These are phyloP conservation scores for Meripilus lineatus DNA, from an alignment of 1,284 basidiomycete genomes.

Conservation along the genomic window DNA sequence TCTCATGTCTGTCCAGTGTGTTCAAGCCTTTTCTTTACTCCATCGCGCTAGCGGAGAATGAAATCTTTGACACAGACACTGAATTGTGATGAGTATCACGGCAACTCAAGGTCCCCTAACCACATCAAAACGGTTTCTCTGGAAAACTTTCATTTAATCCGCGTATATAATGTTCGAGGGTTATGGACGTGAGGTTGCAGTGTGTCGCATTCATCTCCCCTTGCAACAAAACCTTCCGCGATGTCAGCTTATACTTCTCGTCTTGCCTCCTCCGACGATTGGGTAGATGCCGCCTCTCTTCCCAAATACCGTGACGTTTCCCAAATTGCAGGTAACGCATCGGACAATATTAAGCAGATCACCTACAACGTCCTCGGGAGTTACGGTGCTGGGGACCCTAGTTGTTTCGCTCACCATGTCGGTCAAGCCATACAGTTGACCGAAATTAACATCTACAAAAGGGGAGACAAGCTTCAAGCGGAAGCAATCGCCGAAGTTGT, in stretches of 20 bases:
- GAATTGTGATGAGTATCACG: not conserved
- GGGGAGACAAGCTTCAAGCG: slow-evolving; percentile 46
- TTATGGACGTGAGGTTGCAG: not conserved
- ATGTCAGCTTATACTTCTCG: slow-evolving; percentile 9
- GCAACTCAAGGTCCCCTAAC: not conserved
- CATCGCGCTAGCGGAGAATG: too few relatives aligned
- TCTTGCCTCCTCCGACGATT: slow-evolving; percentile 31
- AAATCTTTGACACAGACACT: not conserved
- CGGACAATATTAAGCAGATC: slow-evolving; percentile 56
- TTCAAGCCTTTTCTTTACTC: too few relatives aligned
- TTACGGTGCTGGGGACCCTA: slow-evolving; percentile 59
- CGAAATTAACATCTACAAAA: slow-evolving; percentile 47
- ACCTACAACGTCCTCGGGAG: slow-evolving; percentile 58
- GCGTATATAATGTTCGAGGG: not conserved
- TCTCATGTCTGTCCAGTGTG: too few relatives aligned
- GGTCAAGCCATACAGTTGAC: slow-evolving; percentile 54
- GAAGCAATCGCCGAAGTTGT: slow-evolving; percentile 54
- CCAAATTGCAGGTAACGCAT: slow-evolving; percentile 54
- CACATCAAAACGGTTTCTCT: not conserved
- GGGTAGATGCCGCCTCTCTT: slow-evolving; percentile 59
- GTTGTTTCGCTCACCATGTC: slow-evolving; percentile 54
- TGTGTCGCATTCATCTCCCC: not conserved
- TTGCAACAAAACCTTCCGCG: not conserved
- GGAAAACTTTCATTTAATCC: not conserved
- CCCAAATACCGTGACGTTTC: slow-evolving; percentile 48